Percentiles rank a stretch among this genome's conserved stretches.
phyloP scores from a whole-genome alignment of 805 yeast genomes.

The Wickerhamiella spandovensis region DNA sequence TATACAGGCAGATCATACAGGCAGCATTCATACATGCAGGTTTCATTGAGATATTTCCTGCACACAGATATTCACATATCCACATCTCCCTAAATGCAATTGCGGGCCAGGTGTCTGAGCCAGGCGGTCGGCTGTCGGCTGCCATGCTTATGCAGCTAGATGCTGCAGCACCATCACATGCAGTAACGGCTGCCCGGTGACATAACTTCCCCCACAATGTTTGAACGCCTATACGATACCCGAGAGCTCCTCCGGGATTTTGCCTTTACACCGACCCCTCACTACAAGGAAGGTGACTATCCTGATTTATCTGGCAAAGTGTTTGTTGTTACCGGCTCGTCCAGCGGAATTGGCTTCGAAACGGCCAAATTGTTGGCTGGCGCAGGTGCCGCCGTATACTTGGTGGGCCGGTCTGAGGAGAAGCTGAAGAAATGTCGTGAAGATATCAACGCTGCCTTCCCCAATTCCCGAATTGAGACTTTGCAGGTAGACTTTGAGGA shows the following conservation, averaged over 20 bases:
- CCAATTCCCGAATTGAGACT: conserved; percentile 9
- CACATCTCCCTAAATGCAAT: no score
- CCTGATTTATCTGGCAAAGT: conserved; percentile 27
- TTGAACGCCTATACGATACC: conserved; percentile 3
- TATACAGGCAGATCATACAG: no score
- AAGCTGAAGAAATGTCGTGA: conserved; percentile 24
- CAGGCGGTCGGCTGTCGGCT: no score
- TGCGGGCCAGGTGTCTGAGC: no score
- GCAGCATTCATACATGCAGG: no score
- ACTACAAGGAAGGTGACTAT: conserved; percentile 10
- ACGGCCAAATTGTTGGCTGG: conserved; percentile 13
- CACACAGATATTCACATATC: no score
- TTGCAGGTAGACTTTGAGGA: conserved; percentile 24
- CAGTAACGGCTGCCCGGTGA: neutral
- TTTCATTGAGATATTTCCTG: no score
- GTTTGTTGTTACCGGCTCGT: conserved; percentile 19
- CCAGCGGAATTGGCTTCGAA: conserved; percentile 18
- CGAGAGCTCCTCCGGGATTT: conserved; percentile 11
- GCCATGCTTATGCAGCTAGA: neutral
- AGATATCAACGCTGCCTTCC: conserved; percentile 19
- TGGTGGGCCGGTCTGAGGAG: conserved; percentile 28
- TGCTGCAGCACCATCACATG: neutral
- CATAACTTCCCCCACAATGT: neutral
- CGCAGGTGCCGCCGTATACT: conserved; percentile 27
- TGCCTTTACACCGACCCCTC: conserved; percentile 6